Evolutionary conservation across 1,139 yeast species (phyloP).

Genomic region (Trichomonascaceae sp.): DNA sequence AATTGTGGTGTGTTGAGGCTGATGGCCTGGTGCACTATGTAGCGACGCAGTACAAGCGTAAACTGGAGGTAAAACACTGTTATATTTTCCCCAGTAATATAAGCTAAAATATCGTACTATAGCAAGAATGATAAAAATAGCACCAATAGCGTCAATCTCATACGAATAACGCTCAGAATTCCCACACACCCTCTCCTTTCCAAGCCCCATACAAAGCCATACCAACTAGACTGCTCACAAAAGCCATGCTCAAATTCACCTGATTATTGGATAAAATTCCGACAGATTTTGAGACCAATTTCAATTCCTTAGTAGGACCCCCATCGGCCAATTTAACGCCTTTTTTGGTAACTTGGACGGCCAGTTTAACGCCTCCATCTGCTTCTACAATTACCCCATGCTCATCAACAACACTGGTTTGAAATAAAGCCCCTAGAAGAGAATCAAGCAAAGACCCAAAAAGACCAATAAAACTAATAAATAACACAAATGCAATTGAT

Average conservation of each 20-base stretch:
- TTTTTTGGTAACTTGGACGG: constrained; percentile 4
- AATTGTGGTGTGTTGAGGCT: no score
- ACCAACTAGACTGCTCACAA: constrained; percentile 27
- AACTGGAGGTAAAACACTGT: no score
- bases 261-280: constrained; percentile 38
- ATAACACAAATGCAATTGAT: constrained; percentile 23
- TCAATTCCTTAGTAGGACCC: background rate
- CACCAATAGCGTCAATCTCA: no score
- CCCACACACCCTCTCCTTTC: background rate
- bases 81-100: background rate
- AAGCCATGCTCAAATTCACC: constrained; percentile 39
- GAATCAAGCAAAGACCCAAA: constrained; percentile 42
- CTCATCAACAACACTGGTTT: constrained; percentile 33
- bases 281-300: constrained; percentile 4
- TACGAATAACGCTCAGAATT: no score
- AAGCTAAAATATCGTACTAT: no score
- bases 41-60: no score
- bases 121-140: no score
- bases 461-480: constrained; percentile 35
- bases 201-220: constrained; percentile 25
- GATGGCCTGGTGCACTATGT: no score
- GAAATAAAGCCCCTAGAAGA: constrained; percentile 40
- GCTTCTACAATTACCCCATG: constrained; percentile 39
- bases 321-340: background rate
- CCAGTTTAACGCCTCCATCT: constrained; percentile 36